Evolutionary conservation across 768 basidiomycete species (phyloP).

Genomic region (Pleurotus tuber-regium): DNA sequence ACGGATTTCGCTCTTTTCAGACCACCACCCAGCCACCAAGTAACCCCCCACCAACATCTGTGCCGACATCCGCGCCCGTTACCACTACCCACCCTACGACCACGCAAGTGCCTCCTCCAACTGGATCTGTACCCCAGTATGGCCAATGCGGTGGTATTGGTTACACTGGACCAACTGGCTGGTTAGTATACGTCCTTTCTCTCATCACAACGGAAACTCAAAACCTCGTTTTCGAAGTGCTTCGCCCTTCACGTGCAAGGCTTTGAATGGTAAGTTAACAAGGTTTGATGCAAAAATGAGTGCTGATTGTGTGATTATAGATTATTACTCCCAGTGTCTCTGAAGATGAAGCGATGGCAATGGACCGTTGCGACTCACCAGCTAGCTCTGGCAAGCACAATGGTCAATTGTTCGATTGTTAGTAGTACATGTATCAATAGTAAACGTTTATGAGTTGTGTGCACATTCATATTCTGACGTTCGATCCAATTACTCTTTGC

Average conservation of each 20-base stretch:
- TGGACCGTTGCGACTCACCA: neutral
- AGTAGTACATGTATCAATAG: neutral
- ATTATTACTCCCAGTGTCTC: conserved; percentile 6
- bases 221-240: conserved; percentile 18
- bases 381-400: neutral
- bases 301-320: neutral
- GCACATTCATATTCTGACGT: neutral
- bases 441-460: too few relatives aligned
- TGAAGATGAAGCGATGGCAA: neutral
- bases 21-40: neutral
- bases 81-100: conserved; percentile 12
- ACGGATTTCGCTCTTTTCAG: neutral
- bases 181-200: conserved; percentile 21
- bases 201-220: neutral
- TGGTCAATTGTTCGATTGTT: neutral
- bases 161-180: conserved; percentile 35
- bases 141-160: conserved; percentile 43
- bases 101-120: conserved; percentile 11
- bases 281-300: neutral
- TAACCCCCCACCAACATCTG: neutral
- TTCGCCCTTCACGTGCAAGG: conserved; percentile 35
- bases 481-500: neutral
- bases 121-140: conserved; percentile 34
- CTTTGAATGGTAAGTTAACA: conserved; percentile 28
- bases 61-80: neutral